Base-by-base conservation (phyloP, 1,139 yeast genomes). In the Ogataea hybrid region DNA sequence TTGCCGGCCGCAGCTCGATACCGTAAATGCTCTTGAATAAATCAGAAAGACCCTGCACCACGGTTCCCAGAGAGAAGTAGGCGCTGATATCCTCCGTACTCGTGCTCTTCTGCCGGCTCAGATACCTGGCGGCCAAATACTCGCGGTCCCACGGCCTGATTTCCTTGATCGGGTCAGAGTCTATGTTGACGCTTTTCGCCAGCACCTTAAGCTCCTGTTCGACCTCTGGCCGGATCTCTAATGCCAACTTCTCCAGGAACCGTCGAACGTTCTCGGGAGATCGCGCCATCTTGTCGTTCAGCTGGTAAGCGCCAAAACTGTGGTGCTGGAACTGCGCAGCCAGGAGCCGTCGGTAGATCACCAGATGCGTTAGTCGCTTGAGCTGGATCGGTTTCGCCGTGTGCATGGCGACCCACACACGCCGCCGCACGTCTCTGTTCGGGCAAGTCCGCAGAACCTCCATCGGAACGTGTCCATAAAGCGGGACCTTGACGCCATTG, bases 101-200 rank as follows among this genome's bases (percentile, higher is more conserved):
- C 5, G 61, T 50, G 7, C 69, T 63, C 42, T 68, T 62, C 47
- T 65, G 69, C 9, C 64, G 61, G 5, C 49, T 37, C 36, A 57
- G 39, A 35, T 55, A 52, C 17, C 51, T 32, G 0, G 78, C 60
- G 3, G 77, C 62, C 45, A 83, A 73, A 59, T 76, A 90, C 51
- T 89, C 96, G 46, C 96, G 73, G 62, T 92, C 98, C 98, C 98
- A 92, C 1, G 96, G 95, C 49, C 81, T 77, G 28, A 88, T 70
- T 14, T 66, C 61, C 14, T 63, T 62, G 3, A 77, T 61, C 5
- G 80, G 62, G 2, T 68, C 56, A 2, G 57, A 39, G 8, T 49
- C 43, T n/a, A 50, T 40, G 5, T 56, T 49, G 7, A 39, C 46
- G 31, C 50, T 40, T 22, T 51, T 49, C 21, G 59, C 54, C 21